phyloP scores from a whole-genome alignment of 2,329 filamentous ascomycete genomes.

The Scytalidium sp. region DNA sequence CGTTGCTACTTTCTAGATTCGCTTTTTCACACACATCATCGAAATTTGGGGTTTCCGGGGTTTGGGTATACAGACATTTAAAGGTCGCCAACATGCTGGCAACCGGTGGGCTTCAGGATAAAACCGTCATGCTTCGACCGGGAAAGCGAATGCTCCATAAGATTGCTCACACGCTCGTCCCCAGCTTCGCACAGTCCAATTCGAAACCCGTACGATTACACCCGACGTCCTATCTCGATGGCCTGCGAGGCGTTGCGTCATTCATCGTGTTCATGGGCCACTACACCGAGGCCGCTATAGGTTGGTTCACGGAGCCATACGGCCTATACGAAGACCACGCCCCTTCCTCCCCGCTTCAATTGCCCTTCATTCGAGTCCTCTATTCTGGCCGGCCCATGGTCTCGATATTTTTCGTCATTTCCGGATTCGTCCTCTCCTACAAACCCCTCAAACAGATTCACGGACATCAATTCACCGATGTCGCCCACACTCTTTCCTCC shows the following conservation, averaged over 20 bases:
- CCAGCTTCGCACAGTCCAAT: too few species aligned
- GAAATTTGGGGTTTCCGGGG: too few species aligned
- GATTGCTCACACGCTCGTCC: too few species aligned
- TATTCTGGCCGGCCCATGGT: conserved; percentile 46
- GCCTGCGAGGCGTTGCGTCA: conserved; percentile 46
- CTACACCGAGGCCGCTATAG: conserved; percentile 38
- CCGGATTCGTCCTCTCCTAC: conserved; percentile 44
- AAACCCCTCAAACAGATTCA: conserved; percentile 41
- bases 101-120: too few species aligned
- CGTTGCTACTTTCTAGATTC: too few species aligned
- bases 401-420: conserved; percentile 50
- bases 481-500: conserved; percentile 39
- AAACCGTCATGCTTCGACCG: too few species aligned
- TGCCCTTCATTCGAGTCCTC: conserved; percentile 41
- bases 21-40: too few species aligned
- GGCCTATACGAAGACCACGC: conserved; percentile 27
- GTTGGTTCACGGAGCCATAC: conserved; percentile 31
- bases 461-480: conserved; percentile 32
- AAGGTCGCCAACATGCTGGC: too few species aligned
- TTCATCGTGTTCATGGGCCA: conserved; percentile 47
- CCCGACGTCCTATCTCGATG: conserved; percentile 39
- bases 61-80: too few species aligned
- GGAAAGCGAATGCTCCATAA: too few species aligned
- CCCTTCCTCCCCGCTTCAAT: conserved; percentile 38
- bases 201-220: too few species aligned